A percentile compares a stretch with the other conserved stretches of the same genome.
Evolutionary conservation across 129 eudicot genomes (phyloP).

Genomic region (Silybum marianum): DNA sequence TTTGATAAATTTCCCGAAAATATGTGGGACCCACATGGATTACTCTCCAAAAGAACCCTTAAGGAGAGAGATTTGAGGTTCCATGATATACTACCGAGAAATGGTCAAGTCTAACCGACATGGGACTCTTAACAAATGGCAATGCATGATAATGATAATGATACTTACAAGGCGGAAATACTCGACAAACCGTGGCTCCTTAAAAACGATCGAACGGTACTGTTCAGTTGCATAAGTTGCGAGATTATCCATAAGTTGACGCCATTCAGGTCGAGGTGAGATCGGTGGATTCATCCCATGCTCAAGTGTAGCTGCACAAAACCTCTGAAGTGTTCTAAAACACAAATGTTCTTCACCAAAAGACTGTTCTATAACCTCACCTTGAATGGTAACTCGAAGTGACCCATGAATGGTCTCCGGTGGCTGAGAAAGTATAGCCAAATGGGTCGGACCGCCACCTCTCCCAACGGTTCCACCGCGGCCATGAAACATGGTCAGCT

Average conservation of each 20-base stretch:
- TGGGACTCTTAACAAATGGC: background rate
- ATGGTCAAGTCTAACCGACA: background rate
- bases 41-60: too few species aligned
- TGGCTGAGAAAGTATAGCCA: slow-evolving; percentile 95
- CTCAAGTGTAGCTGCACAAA: slow-evolving; percentile 92
- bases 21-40: background rate
- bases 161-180: slow-evolving; percentile 91
- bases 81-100: background rate
- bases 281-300: slow-evolving; percentile 94
- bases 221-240: slow-evolving; percentile 76
- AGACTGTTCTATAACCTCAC: slow-evolving; percentile 97
- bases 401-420: slow-evolving; percentile 93
- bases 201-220: slow-evolving; percentile 80
- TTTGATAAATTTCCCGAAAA: too few species aligned
- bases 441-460: slow-evolving; percentile 97
- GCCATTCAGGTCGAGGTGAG: slow-evolving; percentile 93
- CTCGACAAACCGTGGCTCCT: slow-evolving; percentile 96
- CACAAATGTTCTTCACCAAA: slow-evolving; percentile 97
- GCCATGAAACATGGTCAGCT: slow-evolving; percentile 95
- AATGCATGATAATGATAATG: background rate
- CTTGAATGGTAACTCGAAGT: slow-evolving; percentile 92
- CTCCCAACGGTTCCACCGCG: slow-evolving; percentile 99
- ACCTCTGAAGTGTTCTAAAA: slow-evolving; percentile 93
- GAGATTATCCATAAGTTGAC: slow-evolving; percentile 82
- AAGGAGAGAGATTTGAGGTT: background rate